Conservation (phyloP, 345 rosid genomes). For the Ceriops zippeliana region DNA sequence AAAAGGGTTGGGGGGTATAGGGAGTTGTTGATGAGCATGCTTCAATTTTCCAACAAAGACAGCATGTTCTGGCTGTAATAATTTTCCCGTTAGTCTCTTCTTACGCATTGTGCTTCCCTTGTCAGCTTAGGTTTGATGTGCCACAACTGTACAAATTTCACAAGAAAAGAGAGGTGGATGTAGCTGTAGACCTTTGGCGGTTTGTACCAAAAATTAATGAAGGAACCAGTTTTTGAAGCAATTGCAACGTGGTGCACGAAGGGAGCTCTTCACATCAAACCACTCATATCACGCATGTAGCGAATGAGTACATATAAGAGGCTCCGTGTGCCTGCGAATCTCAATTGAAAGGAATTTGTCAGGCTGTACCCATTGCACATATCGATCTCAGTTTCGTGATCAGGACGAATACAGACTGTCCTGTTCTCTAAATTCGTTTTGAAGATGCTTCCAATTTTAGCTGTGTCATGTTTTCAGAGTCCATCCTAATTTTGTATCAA, state of each 20-base stretch:
- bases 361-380: too few relatives aligned
- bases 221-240: constrained; percentile 13
- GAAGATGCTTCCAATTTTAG: not conserved
- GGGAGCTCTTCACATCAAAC: not conserved
- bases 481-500: not conserved
- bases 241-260: not conserved
- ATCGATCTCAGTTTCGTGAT: too few relatives aligned
- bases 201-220: constrained; percentile 52
- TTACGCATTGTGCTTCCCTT: not conserved
- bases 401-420: constrained; percentile 1
- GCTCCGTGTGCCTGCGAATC: too few relatives aligned
- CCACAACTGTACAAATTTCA: constrained; percentile 86
- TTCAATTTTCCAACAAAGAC: not conserved
- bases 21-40: not conserved
- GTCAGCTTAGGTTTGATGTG: constrained; percentile 73
- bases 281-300: too few relatives aligned
- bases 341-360: not conserved
- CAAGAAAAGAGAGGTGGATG: constrained; percentile 77
- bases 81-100: not conserved
- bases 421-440: constrained; percentile 15
- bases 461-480: not conserved
- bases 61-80: not conserved
- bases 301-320: too few relatives aligned
- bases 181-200: constrained; percentile 96
- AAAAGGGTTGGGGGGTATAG: not conserved